Evolutionary conservation across 106 monocot species (phyloP).

Genomic region (Gastrodia elata): DNA sequence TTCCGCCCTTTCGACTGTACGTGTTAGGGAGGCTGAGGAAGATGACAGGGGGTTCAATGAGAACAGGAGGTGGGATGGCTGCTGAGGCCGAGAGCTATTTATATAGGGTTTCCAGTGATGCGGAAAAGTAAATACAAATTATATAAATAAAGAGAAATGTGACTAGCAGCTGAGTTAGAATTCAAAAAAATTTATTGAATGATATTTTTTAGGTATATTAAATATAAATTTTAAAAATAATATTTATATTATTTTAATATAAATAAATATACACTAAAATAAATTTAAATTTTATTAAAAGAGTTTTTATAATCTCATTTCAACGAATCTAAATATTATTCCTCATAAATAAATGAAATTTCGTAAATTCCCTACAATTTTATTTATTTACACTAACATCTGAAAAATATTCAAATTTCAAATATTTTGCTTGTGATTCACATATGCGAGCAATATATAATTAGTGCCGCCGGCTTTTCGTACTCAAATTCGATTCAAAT

Average conservation of each 20-base stretch:
- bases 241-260: neutral
- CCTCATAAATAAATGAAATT: too few species aligned
- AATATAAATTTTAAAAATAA: neutral
- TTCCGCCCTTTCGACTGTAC: neutral
- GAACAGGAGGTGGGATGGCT: neutral
- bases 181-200: neutral
- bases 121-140: neutral
- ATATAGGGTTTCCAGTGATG: neutral
- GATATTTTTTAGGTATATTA: neutral
- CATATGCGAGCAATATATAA: too few species aligned
- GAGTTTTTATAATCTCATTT: too few species aligned
- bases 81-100: neutral
- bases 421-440: too few species aligned
- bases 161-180: neutral
- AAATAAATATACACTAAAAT: neutral
- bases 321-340: too few species aligned
- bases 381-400: too few species aligned
- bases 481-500: too few species aligned
- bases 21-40: neutral
- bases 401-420: too few species aligned
- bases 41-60: neutral
- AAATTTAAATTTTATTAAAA: too few species aligned
- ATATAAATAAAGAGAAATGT: neutral
- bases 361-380: too few species aligned
- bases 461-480: too few species aligned